Percentiles rank a stretch among this genome's conserved stretches.
Conservation (phyloP, 1,284 basidiomycete genomes). For the Mycosarcoma maydis region DNA sequence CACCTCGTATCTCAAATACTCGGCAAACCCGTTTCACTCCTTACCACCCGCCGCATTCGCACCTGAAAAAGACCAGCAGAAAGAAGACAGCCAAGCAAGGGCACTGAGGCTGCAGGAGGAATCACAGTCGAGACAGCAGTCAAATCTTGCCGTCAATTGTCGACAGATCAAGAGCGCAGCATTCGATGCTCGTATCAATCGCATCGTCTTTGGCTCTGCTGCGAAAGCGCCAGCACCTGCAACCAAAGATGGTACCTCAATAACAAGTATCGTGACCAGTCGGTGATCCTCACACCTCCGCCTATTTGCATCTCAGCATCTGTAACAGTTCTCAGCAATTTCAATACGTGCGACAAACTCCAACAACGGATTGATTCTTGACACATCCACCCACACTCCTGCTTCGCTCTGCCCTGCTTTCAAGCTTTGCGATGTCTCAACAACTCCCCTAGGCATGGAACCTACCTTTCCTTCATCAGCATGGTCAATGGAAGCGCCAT, state of each 20-base stretch:
- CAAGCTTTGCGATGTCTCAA: no score
- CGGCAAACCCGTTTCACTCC: slow-evolving; percentile 66
- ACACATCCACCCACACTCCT: no score
- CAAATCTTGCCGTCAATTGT: slow-evolving; percentile 19
- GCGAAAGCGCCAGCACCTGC: background rate
- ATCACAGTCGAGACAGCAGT: slow-evolving; percentile 18
- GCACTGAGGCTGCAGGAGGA: slow-evolving; percentile 8
- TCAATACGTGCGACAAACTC: no score
- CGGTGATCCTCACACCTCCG: no score
- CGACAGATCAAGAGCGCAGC: slow-evolving; percentile 32
- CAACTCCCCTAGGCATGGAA: no score
- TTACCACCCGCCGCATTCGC: slow-evolving; percentile 23
- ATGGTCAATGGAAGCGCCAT: background rate
- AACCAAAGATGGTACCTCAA: background rate
- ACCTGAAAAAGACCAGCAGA: background rate
- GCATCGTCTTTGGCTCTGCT: slow-evolving; percentile 19
- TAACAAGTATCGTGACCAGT: background rate
- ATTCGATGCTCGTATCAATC: slow-evolving; percentile 35
- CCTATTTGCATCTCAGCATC: no score
- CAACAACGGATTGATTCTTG: no score
- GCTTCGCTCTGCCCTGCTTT: no score
- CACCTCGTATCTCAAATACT: slow-evolving; percentile 64
- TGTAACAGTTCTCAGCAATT: no score
- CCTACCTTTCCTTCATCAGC: no score
- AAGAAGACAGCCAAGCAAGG: background rate